Percentiles rank a stretch among this genome's conserved stretches.
phyloP scores from a whole-genome alignment of 345 rosid genomes.

The Eucalyptus erythrocorys region DNA sequence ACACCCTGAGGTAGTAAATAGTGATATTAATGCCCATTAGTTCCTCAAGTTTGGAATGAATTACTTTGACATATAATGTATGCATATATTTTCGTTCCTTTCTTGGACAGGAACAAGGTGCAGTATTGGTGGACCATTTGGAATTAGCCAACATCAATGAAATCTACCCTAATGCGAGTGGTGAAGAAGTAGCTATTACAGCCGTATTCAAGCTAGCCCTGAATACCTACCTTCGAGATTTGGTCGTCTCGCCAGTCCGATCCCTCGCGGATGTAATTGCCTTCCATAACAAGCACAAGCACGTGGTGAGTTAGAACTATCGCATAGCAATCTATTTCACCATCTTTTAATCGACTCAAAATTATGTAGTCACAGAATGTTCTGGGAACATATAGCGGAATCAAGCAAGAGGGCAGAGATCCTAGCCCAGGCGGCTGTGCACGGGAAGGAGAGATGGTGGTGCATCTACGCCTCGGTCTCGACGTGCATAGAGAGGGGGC shows the following conservation, averaged over 20 bases:
- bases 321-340: background rate
- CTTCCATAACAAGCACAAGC: conserved; percentile 24
- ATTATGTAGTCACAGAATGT: background rate
- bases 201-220: conserved; percentile 54
- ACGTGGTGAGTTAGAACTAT: conserved; percentile 10
- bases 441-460: too few species aligned
- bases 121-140: conserved; percentile 26
- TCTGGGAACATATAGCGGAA: background rate
- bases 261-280: conserved; percentile 47
- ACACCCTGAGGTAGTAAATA: conserved; percentile 20
- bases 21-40: background rate
- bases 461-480: too few species aligned
- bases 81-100: background rate
- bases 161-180: conserved; percentile 4
- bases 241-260: conserved; percentile 37
- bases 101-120: conserved; percentile 29
- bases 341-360: background rate
- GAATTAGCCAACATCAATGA: conserved; percentile 16
- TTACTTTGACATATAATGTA: background rate
- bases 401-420: background rate
- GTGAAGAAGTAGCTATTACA: conserved; percentile 15
- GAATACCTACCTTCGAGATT: conserved; percentile 27
- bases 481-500: too few species aligned
- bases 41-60: background rate
- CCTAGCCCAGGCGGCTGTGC: too few species aligned